Percentiles rank a stretch among this genome's conserved stretches.
These are phyloP conservation scores for Choanephora cucurbitarum DNA, from an alignment of 371 early-diverging fungal genomes.

Conservation along the genomic window DNA sequence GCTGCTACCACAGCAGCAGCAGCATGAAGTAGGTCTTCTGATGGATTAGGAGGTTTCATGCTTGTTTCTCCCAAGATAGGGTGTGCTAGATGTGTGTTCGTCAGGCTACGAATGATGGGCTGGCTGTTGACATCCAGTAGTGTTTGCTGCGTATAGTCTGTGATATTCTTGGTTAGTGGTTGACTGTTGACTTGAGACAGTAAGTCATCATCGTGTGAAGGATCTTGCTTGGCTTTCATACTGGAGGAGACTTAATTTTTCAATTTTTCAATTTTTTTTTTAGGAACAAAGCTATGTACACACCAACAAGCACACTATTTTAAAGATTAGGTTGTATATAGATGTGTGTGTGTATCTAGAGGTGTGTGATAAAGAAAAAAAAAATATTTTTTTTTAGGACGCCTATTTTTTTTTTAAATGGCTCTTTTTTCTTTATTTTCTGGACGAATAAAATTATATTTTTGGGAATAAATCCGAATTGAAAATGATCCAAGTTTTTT, in stretches of 20 bases:
- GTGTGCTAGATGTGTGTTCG: neutral
- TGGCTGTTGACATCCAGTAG: slow-evolving; percentile 25
- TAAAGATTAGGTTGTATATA: neutral
- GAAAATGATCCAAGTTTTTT: no score
- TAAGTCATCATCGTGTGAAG: neutral
- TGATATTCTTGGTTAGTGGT: neutral
- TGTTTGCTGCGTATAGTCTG: slow-evolving; percentile 17
- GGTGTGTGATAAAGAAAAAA: no score
- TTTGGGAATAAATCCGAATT: no score
- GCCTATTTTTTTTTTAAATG: no score
- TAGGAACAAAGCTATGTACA: neutral
- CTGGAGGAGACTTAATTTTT: neutral
- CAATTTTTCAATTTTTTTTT: neutral
- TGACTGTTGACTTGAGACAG: slow-evolving; percentile 9
- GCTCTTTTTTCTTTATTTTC: no score
- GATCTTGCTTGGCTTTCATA: neutral
- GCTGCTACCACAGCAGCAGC: neutral
- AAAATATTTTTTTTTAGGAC: no score
- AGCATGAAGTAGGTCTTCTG: neutral
- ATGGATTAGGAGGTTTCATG: neutral
- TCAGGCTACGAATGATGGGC: slow-evolving; percentile 8
- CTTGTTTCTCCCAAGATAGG: no score
- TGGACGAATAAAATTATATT: no score
- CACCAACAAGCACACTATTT: slow-evolving; percentile 3
- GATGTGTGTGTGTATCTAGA: no score